Conservation (phyloP, 2,329 filamentous ascomycete genomes). For the Dissoconium aciculare region DNA sequence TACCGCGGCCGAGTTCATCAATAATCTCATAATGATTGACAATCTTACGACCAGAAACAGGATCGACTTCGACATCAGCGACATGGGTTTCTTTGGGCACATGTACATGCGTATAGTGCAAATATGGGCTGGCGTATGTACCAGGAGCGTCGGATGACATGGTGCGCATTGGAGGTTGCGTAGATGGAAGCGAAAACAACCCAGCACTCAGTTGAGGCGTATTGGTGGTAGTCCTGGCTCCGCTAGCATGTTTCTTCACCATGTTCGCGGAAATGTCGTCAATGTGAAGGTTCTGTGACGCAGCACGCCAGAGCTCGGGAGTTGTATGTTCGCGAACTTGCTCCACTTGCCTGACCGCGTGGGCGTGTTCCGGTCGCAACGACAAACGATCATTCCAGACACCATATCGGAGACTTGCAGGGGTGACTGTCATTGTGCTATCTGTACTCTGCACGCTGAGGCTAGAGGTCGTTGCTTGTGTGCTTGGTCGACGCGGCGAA, state of each 20-base stretch:
- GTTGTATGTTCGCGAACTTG: conserved; percentile 32
- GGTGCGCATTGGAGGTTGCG: conserved; percentile 17
- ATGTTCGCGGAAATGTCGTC: conserved; percentile 28
- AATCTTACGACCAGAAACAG: conserved; percentile 76
- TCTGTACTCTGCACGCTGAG: conserved; percentile 28
- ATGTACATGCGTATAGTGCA: conserved; percentile 35
- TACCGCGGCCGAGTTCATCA: conserved; percentile 85
- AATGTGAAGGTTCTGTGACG: conserved; percentile 29
- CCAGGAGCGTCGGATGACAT: conserved; percentile 23
- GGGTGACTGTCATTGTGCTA: conserved; percentile 22
- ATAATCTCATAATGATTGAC: conserved; percentile 98
- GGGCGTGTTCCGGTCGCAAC: conserved; percentile 35
- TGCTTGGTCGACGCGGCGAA: conserved; percentile 21
- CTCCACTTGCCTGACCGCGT: conserved; percentile 35
- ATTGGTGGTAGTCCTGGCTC: conserved; percentile 30
- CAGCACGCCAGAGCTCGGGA: conserved; percentile 28
- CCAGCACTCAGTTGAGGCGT: conserved; percentile 33
- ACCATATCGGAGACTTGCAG: conserved; percentile 14
- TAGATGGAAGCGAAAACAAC: conserved; percentile 28
- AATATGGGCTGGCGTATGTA: conserved; percentile 35
- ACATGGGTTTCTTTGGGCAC: conserved; percentile 58
- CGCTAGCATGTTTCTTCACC: conserved; percentile 26
- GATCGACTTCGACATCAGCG: conserved; percentile 78
- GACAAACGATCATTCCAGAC: conserved; percentile 20
- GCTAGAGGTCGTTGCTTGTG: conserved; percentile 28